Conservation (phyloP, 2,329 filamentous ascomycete genomes). For the Botrytis tulipae region DNA sequence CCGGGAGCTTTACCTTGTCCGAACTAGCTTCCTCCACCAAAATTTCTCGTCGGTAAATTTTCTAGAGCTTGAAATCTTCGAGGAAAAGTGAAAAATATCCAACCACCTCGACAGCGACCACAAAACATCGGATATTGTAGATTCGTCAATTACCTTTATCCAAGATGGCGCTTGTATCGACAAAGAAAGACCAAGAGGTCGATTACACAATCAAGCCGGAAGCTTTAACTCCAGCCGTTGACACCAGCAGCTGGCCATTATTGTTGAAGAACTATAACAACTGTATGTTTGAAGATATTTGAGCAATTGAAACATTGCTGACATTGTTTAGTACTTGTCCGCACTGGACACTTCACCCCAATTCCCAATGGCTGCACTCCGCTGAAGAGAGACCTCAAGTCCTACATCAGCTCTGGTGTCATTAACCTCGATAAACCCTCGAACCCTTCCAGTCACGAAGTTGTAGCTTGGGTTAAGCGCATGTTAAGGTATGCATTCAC, state of each 20-base stretch:
- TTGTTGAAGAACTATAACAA: slow-evolving; percentile 95
- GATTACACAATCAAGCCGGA: slow-evolving; percentile 93
- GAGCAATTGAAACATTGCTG: slow-evolving; percentile 28
- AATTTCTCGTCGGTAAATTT: slow-evolving; percentile 22
- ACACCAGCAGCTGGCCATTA: slow-evolving; percentile 89
- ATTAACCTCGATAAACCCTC: slow-evolving; percentile 98
- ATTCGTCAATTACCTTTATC: slow-evolving; percentile 25
- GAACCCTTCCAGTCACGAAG: slow-evolving; percentile 97
- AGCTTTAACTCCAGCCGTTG: slow-evolving; percentile 71
- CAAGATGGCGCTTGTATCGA: slow-evolving; percentile 49
- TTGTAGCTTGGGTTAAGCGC: slow-evolving; percentile 98
- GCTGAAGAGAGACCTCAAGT: slow-evolving; percentile 91
- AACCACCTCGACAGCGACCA: slow-evolving; percentile 16
- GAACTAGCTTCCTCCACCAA: slow-evolving; percentile 21
- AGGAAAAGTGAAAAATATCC: slow-evolving; percentile 16
- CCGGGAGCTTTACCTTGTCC: slow-evolving; percentile 1
- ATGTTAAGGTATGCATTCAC: slow-evolving; percentile 70
- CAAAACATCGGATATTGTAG: slow-evolving; percentile 16
- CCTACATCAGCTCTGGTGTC: slow-evolving; percentile 93
- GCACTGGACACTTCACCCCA: slow-evolving; percentile 94
- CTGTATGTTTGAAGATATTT: slow-evolving; percentile 54
- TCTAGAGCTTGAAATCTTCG: slow-evolving; percentile 23
- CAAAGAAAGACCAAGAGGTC: slow-evolving; percentile 50
- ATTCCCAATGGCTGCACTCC: slow-evolving; percentile 92
- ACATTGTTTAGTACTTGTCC: slow-evolving; percentile 68